Conservation (phyloP, 2,329 filamentous ascomycete species). For the Sporothrix pseudoabietina region DNA sequence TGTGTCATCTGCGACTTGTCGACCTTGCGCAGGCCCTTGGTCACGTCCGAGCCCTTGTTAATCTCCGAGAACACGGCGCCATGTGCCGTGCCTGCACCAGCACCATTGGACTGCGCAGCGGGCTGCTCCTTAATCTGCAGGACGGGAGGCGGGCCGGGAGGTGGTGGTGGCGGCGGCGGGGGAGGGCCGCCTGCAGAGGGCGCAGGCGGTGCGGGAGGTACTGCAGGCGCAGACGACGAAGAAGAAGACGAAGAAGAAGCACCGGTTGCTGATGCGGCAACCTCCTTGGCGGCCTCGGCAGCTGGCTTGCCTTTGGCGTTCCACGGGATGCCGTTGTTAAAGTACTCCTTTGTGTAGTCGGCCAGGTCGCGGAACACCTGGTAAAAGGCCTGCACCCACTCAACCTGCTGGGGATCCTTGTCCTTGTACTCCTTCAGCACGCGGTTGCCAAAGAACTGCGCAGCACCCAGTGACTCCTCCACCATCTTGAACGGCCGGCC, state of each 20-base stretch:
- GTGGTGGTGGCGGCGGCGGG: conserved; percentile 69
- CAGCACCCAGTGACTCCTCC: conserved; percentile 76
- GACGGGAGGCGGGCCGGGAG: conserved; percentile 68
- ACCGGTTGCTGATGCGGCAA: conserved; percentile 51
- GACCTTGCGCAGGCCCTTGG: conserved; percentile 85
- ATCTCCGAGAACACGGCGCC: conserved; percentile 88
- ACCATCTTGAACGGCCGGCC: conserved; percentile 83
- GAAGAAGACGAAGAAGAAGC: conserved; percentile 40
- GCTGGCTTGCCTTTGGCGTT: conserved; percentile 76
- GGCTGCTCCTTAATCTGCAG: conserved; percentile 59
- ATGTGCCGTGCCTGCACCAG: conserved; percentile 61
- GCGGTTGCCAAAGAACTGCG: conserved; percentile 93
- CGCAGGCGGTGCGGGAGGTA: conserved; percentile 56
- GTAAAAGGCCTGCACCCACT: conserved; percentile 93
- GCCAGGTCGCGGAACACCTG: conserved; percentile 81
- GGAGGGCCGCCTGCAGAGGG: conserved; percentile 56
- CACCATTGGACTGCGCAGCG: conserved; percentile 49
- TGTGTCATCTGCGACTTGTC: conserved; percentile 97
- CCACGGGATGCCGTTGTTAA: conserved; percentile 79
- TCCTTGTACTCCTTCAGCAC: conserved; percentile 88
- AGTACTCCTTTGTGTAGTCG: conserved; percentile 83
- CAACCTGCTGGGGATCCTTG: conserved; percentile 77
- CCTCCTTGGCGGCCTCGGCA: conserved; percentile 63
- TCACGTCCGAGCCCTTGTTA: conserved; percentile 87
- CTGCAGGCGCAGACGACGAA: conserved; percentile 55